Evolutionary conservation across 192 early-diverging fungal genomes (phyloP).

Genomic region (Pilobolus umbonatus): DNA sequence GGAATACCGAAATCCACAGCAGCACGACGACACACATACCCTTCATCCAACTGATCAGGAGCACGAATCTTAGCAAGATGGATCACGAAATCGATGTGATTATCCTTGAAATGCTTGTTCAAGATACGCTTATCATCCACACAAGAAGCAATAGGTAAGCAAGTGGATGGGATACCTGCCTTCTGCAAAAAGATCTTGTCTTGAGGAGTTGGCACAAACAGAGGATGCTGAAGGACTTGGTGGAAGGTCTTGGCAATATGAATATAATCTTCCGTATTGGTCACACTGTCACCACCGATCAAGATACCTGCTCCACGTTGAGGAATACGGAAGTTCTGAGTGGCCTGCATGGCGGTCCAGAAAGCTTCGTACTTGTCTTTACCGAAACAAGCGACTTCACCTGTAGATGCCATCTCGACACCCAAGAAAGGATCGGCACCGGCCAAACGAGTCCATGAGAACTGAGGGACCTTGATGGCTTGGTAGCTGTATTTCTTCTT

Average conservation of each 20-base stretch:
- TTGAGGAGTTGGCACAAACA: constrained; percentile 62
- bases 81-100: constrained; percentile 67
- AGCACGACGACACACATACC: constrained; percentile 85
- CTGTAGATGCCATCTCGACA: constrained; percentile 98
- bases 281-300: constrained; percentile 66
- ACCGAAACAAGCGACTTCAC: constrained; percentile 98
- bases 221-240: constrained; percentile 54
- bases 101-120: constrained; percentile 51
- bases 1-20: constrained; percentile 97
- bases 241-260: constrained; percentile 66
- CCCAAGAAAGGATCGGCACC: constrained; percentile 96
- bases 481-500: constrained; percentile 63
- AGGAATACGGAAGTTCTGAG: constrained; percentile 90
- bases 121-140: constrained; percentile 51
- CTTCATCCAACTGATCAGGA: constrained; percentile 46
- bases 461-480: constrained; percentile 93
- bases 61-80: constrained; percentile 67
- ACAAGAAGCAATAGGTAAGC: constrained; percentile 47
- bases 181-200: constrained; percentile 48
- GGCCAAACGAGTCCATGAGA: constrained; percentile 91
- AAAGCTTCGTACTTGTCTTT: constrained; percentile 85
- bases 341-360: constrained; percentile 73
- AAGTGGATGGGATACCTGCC: constrained; percentile 30
- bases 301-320: constrained; percentile 59
- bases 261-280: constrained; percentile 61